phyloP scores from a whole-genome alignment of 2,329 filamentous ascomycete genomes.

The Karstenula rhodostoma region DNA sequence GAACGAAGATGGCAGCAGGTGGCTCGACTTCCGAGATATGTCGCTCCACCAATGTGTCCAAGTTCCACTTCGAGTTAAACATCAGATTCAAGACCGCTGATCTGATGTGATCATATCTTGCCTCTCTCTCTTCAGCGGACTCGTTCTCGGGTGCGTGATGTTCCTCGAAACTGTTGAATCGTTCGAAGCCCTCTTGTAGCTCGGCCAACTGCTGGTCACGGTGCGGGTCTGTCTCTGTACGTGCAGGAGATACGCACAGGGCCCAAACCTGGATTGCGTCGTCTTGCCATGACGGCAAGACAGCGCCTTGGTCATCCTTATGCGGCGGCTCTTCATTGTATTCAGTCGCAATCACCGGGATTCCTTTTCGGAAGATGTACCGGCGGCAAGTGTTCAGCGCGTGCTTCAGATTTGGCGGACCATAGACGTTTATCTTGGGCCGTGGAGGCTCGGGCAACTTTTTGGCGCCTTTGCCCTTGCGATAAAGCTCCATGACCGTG shows the following conservation, averaged over 20 bases:
- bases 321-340: conserved; percentile 50
- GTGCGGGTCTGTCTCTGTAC: conserved; percentile 15
- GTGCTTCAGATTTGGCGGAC: conserved; percentile 80
- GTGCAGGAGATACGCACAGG: conserved; percentile 65
- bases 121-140: conserved; percentile 44
- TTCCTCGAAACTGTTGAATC: conserved; percentile 42
- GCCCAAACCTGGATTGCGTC: conserved; percentile 85
- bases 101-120: conserved; percentile 60
- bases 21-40: conserved; percentile 71
- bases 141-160: conserved; percentile 39
- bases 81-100: conserved; percentile 74
- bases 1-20: conserved; percentile 75
- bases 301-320: conserved; percentile 46
- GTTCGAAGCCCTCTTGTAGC: conserved; percentile 33
- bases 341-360: conserved; percentile 77
- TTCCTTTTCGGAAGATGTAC: conserved; percentile 85
- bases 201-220: conserved; percentile 32
- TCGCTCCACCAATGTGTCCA: conserved; percentile 73
- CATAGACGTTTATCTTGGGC: conserved; percentile 68
- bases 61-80: conserved; percentile 79
- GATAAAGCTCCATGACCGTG: conserved; percentile 52
- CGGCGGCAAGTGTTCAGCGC: conserved; percentile 80
- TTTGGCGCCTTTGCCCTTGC: conserved; percentile 27
- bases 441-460: conserved; percentile 26
- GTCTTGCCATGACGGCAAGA: conserved; percentile 75